A percentile compares a stretch with the other conserved stretches of the same genome.
Evolutionary conservation across 169 alveolate species (phyloP).

Genomic region (Babesia bovis): DNA sequence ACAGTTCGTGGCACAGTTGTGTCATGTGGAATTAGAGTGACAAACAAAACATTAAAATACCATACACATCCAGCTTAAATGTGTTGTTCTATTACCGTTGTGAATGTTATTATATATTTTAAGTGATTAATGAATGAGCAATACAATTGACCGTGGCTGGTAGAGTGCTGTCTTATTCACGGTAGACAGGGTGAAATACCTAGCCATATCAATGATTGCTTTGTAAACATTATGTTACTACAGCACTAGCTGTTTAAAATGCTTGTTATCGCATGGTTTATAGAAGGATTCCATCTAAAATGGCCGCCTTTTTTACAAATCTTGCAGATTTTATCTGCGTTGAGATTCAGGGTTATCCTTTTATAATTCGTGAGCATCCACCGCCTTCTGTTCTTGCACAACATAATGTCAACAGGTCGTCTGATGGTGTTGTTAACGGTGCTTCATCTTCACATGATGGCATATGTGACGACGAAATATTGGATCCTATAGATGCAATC

Average conservation of each 20-base stretch:
- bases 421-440: not conserved
- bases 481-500: constrained; percentile 27
- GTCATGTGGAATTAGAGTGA: too few relatives aligned
- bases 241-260: not conserved
- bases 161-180: too few relatives aligned
- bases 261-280: not conserved
- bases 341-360: constrained; percentile 28
- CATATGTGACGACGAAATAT: not conserved
- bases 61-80: too few relatives aligned
- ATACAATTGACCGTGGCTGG: too few relatives aligned
- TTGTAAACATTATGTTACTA: too few relatives aligned
- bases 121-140: too few relatives aligned
- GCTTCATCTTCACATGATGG: not conserved
- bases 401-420: not conserved
- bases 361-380: not conserved
- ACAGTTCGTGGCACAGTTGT: too few relatives aligned
- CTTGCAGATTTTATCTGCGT: constrained; percentile 27
- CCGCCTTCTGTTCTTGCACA: not conserved
- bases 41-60: too few relatives aligned
- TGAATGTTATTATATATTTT: too few relatives aligned
- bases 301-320: constrained; percentile 2
- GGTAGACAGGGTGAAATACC: too few relatives aligned
- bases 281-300: not conserved
- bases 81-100: too few relatives aligned
- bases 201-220: too few relatives aligned